A percentile compares a stretch with the other conserved stretches of the same genome.
Conservation (phyloP, 768 basidiomycete species). For the Podaxis sp. region DNA sequence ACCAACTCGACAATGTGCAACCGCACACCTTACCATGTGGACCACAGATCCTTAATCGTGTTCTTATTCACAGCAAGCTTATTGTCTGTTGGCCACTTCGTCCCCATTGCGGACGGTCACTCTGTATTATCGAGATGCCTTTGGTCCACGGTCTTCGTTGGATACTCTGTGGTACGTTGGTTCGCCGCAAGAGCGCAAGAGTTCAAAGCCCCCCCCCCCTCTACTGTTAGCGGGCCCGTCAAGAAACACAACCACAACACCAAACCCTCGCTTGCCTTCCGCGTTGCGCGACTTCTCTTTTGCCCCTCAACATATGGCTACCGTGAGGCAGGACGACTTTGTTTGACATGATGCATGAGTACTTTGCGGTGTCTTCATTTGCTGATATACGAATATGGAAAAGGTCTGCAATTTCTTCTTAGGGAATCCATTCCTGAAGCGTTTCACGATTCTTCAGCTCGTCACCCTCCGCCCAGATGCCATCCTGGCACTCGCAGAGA, state of each 20-base stretch:
- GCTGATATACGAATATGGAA: not conserved
- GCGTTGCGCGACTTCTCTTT: not conserved
- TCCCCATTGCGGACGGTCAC: no score
- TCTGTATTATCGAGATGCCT: not conserved
- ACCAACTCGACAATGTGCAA: no score
- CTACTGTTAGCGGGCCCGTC: not conserved
- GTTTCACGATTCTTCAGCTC: not conserved
- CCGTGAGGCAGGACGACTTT: no score
- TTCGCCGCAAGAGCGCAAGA: not conserved
- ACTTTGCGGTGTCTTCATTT: not conserved
- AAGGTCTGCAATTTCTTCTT: not conserved
- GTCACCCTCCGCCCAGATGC: not conserved
- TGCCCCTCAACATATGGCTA: not conserved
- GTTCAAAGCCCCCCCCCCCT: no score
- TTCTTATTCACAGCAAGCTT: no score
- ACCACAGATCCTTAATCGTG: no score
- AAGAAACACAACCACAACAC: not conserved
- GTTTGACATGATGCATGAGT: no score
- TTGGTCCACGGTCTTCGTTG: not conserved
- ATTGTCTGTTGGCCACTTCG: no score
- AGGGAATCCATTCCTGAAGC: slow-evolving; percentile 4
- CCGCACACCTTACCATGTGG: no score
- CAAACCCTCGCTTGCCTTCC: not conserved
- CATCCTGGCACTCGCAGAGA: not conserved
- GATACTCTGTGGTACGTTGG: not conserved